Evolutionary conservation across 192 early-diverging fungal species (phyloP).

Genomic region (Coemansia sp.): DNA sequence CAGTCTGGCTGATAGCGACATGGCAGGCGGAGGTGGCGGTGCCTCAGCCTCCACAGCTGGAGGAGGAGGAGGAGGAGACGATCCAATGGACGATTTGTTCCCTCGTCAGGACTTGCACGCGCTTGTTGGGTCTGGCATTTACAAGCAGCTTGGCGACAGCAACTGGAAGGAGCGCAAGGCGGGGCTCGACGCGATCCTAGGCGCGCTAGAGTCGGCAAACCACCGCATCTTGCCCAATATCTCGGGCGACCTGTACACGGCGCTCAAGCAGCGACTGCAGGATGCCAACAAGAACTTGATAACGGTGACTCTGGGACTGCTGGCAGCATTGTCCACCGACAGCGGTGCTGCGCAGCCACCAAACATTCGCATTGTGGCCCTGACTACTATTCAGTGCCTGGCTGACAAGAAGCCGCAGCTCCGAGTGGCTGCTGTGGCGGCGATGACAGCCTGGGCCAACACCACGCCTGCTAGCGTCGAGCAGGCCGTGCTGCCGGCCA

Average conservation of each 20-base stretch:
- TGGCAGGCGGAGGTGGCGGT: neutral
- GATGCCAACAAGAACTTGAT: conserved; percentile 93
- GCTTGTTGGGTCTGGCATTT: conserved; percentile 59
- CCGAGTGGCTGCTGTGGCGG: conserved; percentile 68
- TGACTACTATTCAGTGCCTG: conserved; percentile 69
- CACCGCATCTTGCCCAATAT: conserved; percentile 80
- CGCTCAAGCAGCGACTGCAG: conserved; percentile 78
- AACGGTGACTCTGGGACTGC: conserved; percentile 76
- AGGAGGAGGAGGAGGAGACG: conserved; percentile 30
- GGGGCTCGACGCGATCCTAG: conserved; percentile 78
- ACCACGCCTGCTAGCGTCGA: conserved; percentile 65
- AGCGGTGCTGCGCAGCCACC: conserved; percentile 83
- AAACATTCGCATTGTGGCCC: conserved; percentile 66
- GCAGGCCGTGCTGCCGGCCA: conserved; percentile 60
- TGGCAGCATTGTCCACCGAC: conserved; percentile 69
- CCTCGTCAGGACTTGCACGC: conserved; percentile 79
- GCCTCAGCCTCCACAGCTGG: neutral
- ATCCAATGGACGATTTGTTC: conserved; percentile 79
- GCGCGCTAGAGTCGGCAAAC: conserved; percentile 72
- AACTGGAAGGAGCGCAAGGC: conserved; percentile 96
- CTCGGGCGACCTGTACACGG: conserved; percentile 68
- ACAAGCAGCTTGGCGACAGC: conserved; percentile 61
- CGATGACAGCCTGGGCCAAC: conserved; percentile 70
- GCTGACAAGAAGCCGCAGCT: conserved; percentile 91
- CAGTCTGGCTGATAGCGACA: conserved; percentile 5